Evolutionary conservation across 2,329 filamentous ascomycete genomes (phyloP).

Genomic region (Zymoseptoria crescenta): DNA sequence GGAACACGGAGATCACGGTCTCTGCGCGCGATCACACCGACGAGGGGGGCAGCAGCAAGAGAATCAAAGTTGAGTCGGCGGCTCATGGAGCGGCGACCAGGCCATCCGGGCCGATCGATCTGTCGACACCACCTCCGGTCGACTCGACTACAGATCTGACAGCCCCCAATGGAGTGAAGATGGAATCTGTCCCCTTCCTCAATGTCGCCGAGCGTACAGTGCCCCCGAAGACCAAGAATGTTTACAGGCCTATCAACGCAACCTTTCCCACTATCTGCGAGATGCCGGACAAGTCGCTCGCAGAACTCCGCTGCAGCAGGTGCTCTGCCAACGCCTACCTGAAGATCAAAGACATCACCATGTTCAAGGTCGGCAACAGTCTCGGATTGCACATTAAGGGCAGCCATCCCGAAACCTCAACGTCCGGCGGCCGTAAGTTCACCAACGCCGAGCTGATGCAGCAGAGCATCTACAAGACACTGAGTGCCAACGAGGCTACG

Average conservation of each 20-base stretch:
- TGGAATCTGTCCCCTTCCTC: too few relatives aligned
- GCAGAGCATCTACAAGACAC: background rate
- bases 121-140: too few relatives aligned
- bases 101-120: background rate
- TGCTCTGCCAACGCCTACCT: background rate
- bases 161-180: too few relatives aligned
- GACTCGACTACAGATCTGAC: too few relatives aligned
- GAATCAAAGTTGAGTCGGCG: background rate
- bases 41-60: background rate
- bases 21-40: background rate
- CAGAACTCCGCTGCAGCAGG: background rate
- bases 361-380: background rate
- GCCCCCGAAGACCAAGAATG: too few relatives aligned
- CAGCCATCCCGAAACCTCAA: too few relatives aligned
- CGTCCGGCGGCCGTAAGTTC: background rate
- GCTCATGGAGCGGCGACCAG: background rate
- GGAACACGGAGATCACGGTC: background rate
- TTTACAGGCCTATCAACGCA: background rate
- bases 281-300: background rate
- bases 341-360: background rate
- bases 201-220: too few relatives aligned
- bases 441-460: background rate
- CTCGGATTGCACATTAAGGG: too few relatives aligned
- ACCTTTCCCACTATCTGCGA: background rate
- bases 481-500: background rate